Percentiles rank a stretch among this genome's conserved stretches.
Conservation (phyloP, 2,329 filamentous ascomycete genomes). For the Aspergillus aculeatinus region DNA sequence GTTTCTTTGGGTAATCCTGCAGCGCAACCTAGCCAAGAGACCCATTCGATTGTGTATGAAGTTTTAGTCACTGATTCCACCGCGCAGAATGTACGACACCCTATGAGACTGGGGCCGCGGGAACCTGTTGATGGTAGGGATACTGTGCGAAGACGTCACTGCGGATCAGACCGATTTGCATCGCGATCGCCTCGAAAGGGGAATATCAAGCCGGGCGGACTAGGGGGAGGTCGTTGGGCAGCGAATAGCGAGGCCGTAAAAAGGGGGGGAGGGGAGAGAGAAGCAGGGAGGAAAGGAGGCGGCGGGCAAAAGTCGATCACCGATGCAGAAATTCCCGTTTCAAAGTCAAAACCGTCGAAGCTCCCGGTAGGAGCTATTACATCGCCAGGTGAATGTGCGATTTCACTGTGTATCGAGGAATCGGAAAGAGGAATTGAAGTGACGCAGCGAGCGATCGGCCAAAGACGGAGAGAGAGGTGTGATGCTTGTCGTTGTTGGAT, state of each 20-base stretch:
- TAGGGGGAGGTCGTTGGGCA: conserved; percentile 13
- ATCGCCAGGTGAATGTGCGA: conserved; percentile 11
- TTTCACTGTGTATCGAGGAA: background rate
- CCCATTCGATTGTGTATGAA: conserved; percentile 23
- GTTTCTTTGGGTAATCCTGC: conserved; percentile 21
- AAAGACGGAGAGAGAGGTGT: background rate
- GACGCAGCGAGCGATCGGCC: background rate
- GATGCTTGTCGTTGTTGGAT: background rate
- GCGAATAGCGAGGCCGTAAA: conserved; percentile 15
- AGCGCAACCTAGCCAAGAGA: conserved; percentile 15
- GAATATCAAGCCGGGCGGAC: conserved; percentile 7
- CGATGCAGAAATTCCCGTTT: conserved; percentile 10
- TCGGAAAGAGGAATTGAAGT: background rate
- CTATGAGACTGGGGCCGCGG: conserved; percentile 6
- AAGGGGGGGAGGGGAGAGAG: conserved; percentile 16
- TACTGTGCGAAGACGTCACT: conserved; percentile 13
- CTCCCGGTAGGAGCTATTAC: conserved; percentile 11
- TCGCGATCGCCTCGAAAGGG: conserved; percentile 13
- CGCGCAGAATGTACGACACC: background rate
- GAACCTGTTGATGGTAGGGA: conserved; percentile 3
- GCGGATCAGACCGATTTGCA: conserved; percentile 17
- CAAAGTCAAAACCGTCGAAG: conserved; percentile 5
- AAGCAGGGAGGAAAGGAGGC: conserved; percentile 15
- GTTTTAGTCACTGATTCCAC: background rate
- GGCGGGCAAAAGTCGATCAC: conserved; percentile 17